A percentile compares a stretch with the other conserved stretches of the same genome.
Conservation (phyloP, 306 rosid genomes). For the Erythrophleum fordii region DNA sequence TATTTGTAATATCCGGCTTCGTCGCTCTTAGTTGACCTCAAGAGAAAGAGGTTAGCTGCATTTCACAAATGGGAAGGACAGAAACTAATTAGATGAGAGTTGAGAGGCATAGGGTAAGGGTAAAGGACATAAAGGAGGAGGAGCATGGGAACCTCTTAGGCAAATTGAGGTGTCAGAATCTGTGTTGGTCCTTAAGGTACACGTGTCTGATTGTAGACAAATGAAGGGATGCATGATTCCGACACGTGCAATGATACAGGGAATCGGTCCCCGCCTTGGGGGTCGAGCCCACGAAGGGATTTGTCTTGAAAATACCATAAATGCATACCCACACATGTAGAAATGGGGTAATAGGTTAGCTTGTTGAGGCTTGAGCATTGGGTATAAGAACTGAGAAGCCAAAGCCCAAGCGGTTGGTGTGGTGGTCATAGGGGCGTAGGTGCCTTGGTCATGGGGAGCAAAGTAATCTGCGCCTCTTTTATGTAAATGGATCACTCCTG, state of each 20-base stretch:
- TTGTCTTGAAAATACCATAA: not conserved
- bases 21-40: slow-evolving; percentile 4
- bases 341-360: too few relatives aligned
- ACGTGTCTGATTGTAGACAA: slow-evolving; percentile 26
- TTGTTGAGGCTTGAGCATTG: too few relatives aligned
- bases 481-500: too few relatives aligned
- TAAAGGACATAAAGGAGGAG: not conserved
- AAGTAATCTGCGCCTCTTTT: not conserved
- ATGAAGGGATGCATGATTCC: not conserved
- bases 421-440: not conserved
- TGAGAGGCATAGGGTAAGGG: not conserved
- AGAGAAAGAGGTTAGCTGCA: not conserved
- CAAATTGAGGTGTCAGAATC: not conserved
- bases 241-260: slow-evolving; percentile 5
- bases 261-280: slow-evolving; percentile 55
- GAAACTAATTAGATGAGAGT: not conserved
- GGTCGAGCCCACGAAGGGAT: slow-evolving; percentile 49
- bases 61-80: slow-evolving; percentile 10
- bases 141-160: too few relatives aligned
- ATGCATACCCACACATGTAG: not conserved
- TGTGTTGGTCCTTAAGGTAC: slow-evolving; percentile 36
- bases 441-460: not conserved
- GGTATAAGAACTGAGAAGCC: too few relatives aligned
- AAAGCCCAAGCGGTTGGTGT: too few relatives aligned
- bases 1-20: not conserved